Conservation (phyloP, 2,329 filamentous ascomycete species). For the Fonsecaea nubica region DNA sequence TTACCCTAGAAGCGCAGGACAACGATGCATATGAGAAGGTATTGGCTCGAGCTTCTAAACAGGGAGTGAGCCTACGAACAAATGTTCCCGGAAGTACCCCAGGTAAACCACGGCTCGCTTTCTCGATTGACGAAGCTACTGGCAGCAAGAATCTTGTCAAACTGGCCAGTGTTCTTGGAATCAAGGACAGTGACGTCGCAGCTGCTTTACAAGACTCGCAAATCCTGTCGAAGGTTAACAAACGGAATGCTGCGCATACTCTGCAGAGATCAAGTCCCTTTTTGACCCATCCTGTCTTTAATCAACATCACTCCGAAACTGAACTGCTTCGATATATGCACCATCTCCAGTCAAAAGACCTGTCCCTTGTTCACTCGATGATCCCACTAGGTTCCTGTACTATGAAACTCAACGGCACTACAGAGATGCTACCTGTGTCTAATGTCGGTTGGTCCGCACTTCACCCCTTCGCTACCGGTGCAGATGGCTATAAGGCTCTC, state of each 20-base stretch:
- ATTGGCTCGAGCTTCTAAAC: slow-evolving; percentile 58
- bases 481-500: slow-evolving; percentile 72
- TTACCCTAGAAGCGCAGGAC: slow-evolving; percentile 66
- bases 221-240: slow-evolving; percentile 52
- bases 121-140: slow-evolving; percentile 78
- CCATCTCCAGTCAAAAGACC: slow-evolving; percentile 90
- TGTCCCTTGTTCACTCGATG: slow-evolving; percentile 96
- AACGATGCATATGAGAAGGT: slow-evolving; percentile 55
- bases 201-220: slow-evolving; percentile 22
- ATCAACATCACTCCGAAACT: slow-evolving; percentile 92
- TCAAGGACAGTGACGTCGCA: slow-evolving; percentile 38
- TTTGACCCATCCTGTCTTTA: slow-evolving; percentile 91
- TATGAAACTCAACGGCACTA: slow-evolving; percentile 96
- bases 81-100: slow-evolving; percentile 45
- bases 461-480: slow-evolving; percentile 77
- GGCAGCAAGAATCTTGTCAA: slow-evolving; percentile 41
- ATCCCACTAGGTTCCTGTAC: slow-evolving; percentile 96
- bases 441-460: slow-evolving; percentile 76
- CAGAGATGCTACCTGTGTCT: slow-evolving; percentile 88
- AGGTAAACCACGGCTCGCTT: slow-evolving; percentile 66
- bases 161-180: slow-evolving; percentile 46
- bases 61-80: slow-evolving; percentile 59
- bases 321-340: slow-evolving; percentile 93
- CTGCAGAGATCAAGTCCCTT: slow-evolving; percentile 76
- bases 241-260: slow-evolving; percentile 42